These are phyloP conservation scores for Tetrahymena thermophila DNA, from an alignment of 73 alveolate genomes.

Conservation along the genomic window DNA sequence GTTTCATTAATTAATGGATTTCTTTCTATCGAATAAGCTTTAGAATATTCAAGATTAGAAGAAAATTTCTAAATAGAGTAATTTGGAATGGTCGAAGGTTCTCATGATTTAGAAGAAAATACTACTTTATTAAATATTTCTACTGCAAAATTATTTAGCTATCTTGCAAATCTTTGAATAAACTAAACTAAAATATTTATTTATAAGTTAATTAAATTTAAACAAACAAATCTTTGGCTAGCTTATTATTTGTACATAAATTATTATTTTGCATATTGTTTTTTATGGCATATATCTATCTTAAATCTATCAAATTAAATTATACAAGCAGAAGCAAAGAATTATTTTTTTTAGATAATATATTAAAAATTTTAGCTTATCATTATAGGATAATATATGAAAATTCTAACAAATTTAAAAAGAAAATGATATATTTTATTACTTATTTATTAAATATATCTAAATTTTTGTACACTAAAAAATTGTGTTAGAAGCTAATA, in stretches of 20 bases:
- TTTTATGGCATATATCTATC: too few relatives aligned
- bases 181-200: background rate
- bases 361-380: too few relatives aligned
- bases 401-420: too few relatives aligned
- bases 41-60: conserved; percentile 30
- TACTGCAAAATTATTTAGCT: conserved; percentile 23
- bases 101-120: conserved; percentile 41
- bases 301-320: too few relatives aligned
- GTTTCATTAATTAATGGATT: background rate
- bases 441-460: too few relatives aligned
- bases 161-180: background rate
- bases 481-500: too few relatives aligned
- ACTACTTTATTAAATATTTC: conserved; percentile 13
- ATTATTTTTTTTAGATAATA: too few relatives aligned
- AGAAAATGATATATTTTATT: too few relatives aligned
- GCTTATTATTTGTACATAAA: too few relatives aligned
- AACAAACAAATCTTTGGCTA: background rate
- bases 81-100: conserved; percentile 41
- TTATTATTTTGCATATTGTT: background rate
- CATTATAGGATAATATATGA: too few relatives aligned
- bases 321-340: too few relatives aligned
- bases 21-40: conserved; percentile 11
- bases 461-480: too few relatives aligned
- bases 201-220: background rate
- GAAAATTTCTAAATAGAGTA: conserved; percentile 19